These are phyloP conservation scores for Platanthera zijinensis DNA, from an alignment of 106 monocot species.

Conservation along the genomic window DNA sequence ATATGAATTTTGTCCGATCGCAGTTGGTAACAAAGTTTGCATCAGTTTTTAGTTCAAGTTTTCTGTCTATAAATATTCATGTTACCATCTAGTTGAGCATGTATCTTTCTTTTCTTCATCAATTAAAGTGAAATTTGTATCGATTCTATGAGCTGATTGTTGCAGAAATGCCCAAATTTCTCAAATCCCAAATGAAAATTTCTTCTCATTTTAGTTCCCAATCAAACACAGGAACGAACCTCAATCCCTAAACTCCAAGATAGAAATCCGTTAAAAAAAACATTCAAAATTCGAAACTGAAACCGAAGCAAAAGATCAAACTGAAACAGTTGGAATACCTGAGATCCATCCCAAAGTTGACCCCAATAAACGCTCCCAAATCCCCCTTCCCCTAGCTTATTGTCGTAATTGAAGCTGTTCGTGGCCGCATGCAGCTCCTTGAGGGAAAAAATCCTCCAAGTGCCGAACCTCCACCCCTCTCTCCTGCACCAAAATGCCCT, in stretches of 20 bases:
- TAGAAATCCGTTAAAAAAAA: not conserved
- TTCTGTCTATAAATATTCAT: no score
- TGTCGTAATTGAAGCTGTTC: conserved; percentile 44
- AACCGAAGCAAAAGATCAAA: not conserved
- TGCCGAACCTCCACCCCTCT: not conserved
- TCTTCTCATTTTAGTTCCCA: no score
- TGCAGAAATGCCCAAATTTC: no score
- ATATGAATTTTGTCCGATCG: no score
- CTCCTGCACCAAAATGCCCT: conserved; percentile 4
- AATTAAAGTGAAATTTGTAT: no score
- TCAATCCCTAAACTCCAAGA: not conserved
- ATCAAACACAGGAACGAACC: no score
- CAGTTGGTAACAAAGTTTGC: no score
- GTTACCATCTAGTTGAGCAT: no score
- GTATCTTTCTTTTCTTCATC: no score
- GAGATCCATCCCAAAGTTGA: conserved; percentile 24
- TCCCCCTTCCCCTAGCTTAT: conserved; percentile 39
- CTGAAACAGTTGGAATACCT: not conserved
- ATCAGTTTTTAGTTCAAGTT: no score
- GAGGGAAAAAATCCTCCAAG: conserved; percentile 28
- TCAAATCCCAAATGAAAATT: no score
- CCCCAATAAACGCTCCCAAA: conserved; percentile 55
- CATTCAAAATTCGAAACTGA: not conserved
- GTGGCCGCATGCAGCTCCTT: conserved; percentile 36
- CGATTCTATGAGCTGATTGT: no score